Evolutionary conservation across 2,329 filamentous ascomycete species (phyloP).

Genomic region (Aspergillus fumigatiaffinis): DNA sequence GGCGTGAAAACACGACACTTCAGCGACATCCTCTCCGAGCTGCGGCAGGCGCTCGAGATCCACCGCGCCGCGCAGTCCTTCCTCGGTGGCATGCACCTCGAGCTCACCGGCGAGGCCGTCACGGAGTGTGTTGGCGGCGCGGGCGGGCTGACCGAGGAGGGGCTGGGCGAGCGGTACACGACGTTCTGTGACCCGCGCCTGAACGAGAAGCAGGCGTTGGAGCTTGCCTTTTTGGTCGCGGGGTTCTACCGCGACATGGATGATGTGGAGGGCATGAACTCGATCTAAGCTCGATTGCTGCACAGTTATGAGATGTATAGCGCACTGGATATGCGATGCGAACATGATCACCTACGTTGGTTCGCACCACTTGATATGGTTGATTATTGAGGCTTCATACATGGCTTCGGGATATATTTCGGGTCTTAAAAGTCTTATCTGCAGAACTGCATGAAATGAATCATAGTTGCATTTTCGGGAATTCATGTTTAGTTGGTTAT

Average conservation of each 20-base stretch:
- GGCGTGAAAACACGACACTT: slow-evolving; percentile 94
- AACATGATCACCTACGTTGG: not conserved
- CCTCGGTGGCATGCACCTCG: slow-evolving; percentile 89
- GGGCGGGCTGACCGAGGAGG: slow-evolving; percentile 80
- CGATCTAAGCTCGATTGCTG: slow-evolving; percentile 3
- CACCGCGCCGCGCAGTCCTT: slow-evolving; percentile 81
- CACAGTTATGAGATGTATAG: not conserved
- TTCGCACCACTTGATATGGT: not conserved
- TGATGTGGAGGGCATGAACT: slow-evolving; percentile 17
- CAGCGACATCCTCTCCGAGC: slow-evolving; percentile 81
- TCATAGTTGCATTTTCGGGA: not conserved
- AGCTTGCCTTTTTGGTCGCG: slow-evolving; percentile 89
- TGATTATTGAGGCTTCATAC: too few relatives aligned
- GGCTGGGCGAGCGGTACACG: slow-evolving; percentile 85
- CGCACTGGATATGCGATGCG: not conserved
- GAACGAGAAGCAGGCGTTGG: slow-evolving; percentile 96
- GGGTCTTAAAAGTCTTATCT: not conserved
- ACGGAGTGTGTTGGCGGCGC: slow-evolving; percentile 94
- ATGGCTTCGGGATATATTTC: not conserved
- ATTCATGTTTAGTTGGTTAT: not conserved
- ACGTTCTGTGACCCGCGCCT: slow-evolving; percentile 92
- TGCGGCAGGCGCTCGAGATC: slow-evolving; percentile 76
- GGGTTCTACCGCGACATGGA: slow-evolving; percentile 64
- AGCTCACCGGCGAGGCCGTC: slow-evolving; percentile 91
- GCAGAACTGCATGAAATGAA: not conserved